Conservation (phyloP, 1,284 basidiomycete species). For the Ustilago crameri region DNA sequence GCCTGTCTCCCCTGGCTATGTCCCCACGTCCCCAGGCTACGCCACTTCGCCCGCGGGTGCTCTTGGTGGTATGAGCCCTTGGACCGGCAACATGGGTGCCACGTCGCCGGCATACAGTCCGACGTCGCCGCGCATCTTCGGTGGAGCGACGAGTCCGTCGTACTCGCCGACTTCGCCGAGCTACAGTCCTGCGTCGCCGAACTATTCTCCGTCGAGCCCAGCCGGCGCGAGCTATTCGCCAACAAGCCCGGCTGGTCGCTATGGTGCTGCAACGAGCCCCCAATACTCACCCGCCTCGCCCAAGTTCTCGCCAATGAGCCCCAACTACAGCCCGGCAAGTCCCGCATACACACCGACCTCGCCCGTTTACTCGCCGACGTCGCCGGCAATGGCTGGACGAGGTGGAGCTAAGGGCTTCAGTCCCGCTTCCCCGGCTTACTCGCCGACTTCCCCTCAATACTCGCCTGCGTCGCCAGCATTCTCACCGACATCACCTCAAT, state of each 20-base stretch:
- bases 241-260: constrained; percentile 63
- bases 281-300: constrained; percentile 62
- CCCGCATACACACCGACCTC: constrained; percentile 70
- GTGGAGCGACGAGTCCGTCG: constrained; percentile 74
- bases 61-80: constrained; percentile 74
- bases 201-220: constrained; percentile 60
- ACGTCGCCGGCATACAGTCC: constrained; percentile 70
- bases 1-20: constrained; percentile 64
- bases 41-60: constrained; percentile 69
- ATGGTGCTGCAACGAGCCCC: constrained; percentile 71
- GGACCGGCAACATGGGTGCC: constrained; percentile 73
- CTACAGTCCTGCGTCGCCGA: constrained; percentile 62
- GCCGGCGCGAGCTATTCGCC: constrained; percentile 63
- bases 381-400: constrained; percentile 39
- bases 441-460: constrained; percentile 63
- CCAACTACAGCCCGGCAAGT: constrained; percentile 67
- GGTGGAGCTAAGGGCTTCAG: constrained; percentile 49
- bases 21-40: constrained; percentile 58
- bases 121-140: constrained; percentile 74
- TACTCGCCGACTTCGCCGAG: constrained; percentile 72
- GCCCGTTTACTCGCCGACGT: constrained; percentile 60
- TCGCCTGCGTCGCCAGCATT: constrained; percentile 72
- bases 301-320: constrained; percentile 59
- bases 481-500: constrained; percentile 79
- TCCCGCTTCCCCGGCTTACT: constrained; percentile 59